These are phyloP conservation scores for Rosa rugosa DNA, from an alignment of 306 rosid genomes.

Conservation along the genomic window DNA sequence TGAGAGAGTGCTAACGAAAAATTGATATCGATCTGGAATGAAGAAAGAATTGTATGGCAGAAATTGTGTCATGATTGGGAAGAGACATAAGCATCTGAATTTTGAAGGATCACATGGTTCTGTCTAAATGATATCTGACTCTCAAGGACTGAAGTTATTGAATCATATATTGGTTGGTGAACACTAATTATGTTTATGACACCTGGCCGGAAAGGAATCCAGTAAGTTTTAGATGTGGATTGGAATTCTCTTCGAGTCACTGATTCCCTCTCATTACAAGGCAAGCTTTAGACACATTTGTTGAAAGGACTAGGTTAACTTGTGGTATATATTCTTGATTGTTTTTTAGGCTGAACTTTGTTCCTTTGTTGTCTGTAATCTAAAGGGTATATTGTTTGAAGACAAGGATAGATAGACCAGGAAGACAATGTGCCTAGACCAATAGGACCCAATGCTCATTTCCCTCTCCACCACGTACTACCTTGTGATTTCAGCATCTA, in stretches of 20 bases:
- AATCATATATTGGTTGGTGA: constrained; percentile 7
- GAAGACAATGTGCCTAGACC: background rate
- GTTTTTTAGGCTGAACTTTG: background rate
- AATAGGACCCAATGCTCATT: background rate
- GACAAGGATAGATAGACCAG: background rate
- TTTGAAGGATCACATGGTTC: constrained; percentile 24
- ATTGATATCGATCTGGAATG: background rate
- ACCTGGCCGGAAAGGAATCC: background rate
- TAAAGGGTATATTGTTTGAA: background rate
- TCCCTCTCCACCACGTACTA: background rate
- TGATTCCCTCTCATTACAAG: background rate
- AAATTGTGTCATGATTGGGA: background rate
- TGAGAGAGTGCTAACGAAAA: background rate
- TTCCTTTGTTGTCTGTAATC: background rate
- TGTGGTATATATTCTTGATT: background rate
- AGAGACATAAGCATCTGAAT: background rate
- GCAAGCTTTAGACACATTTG: background rate
- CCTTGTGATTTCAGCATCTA: background rate
- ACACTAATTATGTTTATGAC: background rate
- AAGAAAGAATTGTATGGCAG: background rate
- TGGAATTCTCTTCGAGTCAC: too few species aligned
- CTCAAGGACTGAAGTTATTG: constrained; percentile 11
- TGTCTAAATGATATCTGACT: constrained; percentile 7
- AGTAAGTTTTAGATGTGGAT: background rate
- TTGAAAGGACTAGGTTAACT: background rate